Evolutionary conservation across 140 eudicot genomes (phyloP).

Genomic region (Bidens hawaiensis): DNA sequence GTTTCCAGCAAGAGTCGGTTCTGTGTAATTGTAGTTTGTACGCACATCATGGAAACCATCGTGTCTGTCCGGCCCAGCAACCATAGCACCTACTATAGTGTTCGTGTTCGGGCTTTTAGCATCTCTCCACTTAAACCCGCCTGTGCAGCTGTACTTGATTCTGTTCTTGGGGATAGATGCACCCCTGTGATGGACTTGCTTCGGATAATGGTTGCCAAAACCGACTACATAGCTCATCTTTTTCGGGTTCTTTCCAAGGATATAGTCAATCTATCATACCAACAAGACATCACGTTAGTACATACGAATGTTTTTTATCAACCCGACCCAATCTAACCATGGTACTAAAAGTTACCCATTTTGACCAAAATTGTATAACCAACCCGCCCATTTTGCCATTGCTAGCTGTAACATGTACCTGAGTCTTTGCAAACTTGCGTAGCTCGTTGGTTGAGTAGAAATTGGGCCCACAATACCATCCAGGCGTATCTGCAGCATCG

Average conservation of each 20-base stretch:
- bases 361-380: neutral
- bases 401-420: constrained; percentile 32
- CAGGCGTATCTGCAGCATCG: constrained; percentile 90
- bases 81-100: constrained; percentile 82
- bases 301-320: neutral
- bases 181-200: constrained; percentile 88
- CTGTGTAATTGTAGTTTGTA: constrained; percentile 82
- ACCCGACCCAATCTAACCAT: neutral
- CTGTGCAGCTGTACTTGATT: constrained; percentile 74
- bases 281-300: constrained; percentile 1
- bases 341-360: neutral
- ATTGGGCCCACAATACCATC: constrained; percentile 91
- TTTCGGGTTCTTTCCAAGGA: constrained; percentile 85
- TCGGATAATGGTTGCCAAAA: constrained; percentile 67
- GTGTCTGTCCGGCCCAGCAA: constrained; percentile 85
- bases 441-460: constrained; percentile 62
- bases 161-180: constrained; percentile 84
- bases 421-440: constrained; percentile 76
- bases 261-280: constrained; percentile 59
- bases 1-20: constrained; percentile 89
- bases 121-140: constrained; percentile 88
- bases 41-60: constrained; percentile 89
- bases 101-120: constrained; percentile 60
- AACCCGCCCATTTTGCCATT: neutral
- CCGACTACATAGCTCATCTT: constrained; percentile 92